A percentile compares a stretch with the other conserved stretches of the same genome.
Conservation (phyloP, 2,329 filamentous ascomycete genomes). For the Leptodontidium sp. region DNA sequence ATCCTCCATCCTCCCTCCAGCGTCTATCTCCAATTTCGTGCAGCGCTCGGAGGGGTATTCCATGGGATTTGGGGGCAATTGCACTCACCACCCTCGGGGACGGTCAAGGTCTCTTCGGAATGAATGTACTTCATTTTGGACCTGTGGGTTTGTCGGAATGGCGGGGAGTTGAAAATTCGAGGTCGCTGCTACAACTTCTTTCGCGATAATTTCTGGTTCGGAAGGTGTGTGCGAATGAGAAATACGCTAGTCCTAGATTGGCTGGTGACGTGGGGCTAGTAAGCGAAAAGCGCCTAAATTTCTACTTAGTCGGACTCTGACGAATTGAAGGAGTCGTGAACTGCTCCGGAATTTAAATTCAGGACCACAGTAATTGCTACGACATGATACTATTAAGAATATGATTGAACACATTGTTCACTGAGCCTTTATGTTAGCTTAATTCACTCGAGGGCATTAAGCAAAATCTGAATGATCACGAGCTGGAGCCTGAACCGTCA, state of each 20-base stretch:
- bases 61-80: constrained; percentile 20
- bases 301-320: background rate
- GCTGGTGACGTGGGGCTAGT: background rate
- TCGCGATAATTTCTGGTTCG: constrained; percentile 19
- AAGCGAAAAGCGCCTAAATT: background rate
- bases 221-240: constrained; percentile 12
- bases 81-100: constrained; percentile 94
- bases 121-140: constrained; percentile 99
- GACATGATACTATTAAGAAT: no score
- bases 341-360: no score
- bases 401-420: no score
- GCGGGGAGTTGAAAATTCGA: constrained; percentile 32
- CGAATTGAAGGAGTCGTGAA: background rate
- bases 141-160: constrained; percentile 42
- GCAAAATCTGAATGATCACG: no score
- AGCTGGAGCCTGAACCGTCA: no score
- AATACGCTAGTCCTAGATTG: background rate
- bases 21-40: constrained; percentile 27
- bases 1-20: constrained; percentile 4
- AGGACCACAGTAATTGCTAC: no score
- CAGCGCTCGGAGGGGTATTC: constrained; percentile 5
- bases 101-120: constrained; percentile 92
- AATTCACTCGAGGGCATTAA: no score
- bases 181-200: constrained; percentile 24
- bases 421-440: no score